Evolutionary conservation across 2,329 filamentous ascomycete species (phyloP), one percentile per base, ranked within the genome.

Genomic region (Stylonectria norvegica): DNA sequence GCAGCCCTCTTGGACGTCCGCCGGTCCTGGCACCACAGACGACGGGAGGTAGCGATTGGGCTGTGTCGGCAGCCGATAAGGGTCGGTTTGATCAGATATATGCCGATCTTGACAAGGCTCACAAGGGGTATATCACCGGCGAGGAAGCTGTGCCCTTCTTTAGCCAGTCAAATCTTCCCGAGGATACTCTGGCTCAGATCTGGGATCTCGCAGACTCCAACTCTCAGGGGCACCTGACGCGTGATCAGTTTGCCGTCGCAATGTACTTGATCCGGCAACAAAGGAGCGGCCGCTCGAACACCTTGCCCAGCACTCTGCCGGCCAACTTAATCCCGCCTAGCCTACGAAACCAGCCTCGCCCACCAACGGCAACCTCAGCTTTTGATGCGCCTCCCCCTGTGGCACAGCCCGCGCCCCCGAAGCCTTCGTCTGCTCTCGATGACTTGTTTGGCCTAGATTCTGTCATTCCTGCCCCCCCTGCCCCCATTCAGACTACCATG

Each of bases 171-270:
- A 85, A 87, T 42, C 75, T 98, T 11, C 80, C 88, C 1, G 91
- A 97, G 60, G 91, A 96, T 56, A 81, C 80, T 8, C 72, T 98
- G 38, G 93, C 93, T 20, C 87, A 94, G 56, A 95, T 98, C 49
- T 98, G 93, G 93, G 93, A 98, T 62, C 78, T 98, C 20, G 85
- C 93, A 11, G 93, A 98, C 65, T 89, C 96, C 65, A 89, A 88
- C 58, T 93, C 89, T 6, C 86, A 90, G 53, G 93, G 93, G 9
- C 83, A 85, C 42, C 71, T 98, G 41, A 89, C 78, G 33, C 81
- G 80, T 54, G 93, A 98, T 52, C 90, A 95, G 56, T 98, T 98
- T 60, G 89, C 93, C 0, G 89, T 98, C 33, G 91, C 93, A 38
- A 96, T 98, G 90, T 94, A 94, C 61, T 74, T 98, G 36, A 96